Conservation (phyloP, 139 green algal species). For the Haematococcus lacustris region DNA sequence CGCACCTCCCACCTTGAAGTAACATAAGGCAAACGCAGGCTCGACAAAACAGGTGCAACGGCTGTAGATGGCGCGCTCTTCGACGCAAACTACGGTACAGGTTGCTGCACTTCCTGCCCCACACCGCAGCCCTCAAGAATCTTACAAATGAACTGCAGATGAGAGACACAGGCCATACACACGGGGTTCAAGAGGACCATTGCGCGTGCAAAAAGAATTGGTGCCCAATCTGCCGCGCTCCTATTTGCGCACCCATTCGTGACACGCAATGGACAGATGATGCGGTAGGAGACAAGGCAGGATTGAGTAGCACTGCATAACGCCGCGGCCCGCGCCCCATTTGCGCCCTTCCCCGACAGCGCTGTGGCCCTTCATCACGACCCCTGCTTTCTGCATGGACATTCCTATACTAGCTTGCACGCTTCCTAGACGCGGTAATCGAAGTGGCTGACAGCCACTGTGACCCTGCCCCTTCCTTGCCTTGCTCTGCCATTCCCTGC, state of each 20-base stretch:
- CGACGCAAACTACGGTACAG: neutral
- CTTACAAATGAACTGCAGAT: no score
- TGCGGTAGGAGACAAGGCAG: neutral
- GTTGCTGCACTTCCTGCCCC: neutral
- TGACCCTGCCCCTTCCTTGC: no score
- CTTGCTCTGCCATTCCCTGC: no score
- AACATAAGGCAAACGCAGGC: no score
- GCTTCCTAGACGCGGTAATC: neutral
- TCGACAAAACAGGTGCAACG: neutral
- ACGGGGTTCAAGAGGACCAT: neutral
- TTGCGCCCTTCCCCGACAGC: no score
- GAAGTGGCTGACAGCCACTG: no score
- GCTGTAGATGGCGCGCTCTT: neutral
- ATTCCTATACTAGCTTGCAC: neutral
- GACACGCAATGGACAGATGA: neutral
- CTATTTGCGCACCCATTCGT: neutral
- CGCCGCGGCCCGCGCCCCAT: neutral
- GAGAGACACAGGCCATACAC: no score
- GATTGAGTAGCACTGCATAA: no score
- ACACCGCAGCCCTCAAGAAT: neutral
- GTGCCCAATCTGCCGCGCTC: neutral
- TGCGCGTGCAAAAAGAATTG: conserved; percentile 1
- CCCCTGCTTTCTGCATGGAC: no score
- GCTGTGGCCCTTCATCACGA: no score
- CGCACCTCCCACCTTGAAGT: no score